Evolutionary conservation across 768 basidiomycete species (phyloP).

Genomic region (Sporobolomyces roseus): DNA sequence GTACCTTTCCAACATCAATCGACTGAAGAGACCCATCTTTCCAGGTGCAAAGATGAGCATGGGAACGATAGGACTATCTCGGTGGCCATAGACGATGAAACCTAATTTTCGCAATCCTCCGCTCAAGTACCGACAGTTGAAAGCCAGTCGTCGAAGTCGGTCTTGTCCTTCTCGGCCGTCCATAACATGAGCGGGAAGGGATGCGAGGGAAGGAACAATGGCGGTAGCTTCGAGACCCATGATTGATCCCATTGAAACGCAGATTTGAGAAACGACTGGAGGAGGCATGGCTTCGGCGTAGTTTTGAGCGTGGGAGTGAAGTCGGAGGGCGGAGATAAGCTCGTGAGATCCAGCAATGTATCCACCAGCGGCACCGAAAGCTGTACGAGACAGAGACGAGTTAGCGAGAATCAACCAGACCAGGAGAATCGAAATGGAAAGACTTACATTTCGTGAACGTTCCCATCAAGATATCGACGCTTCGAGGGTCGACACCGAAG

Average conservation of each 20-base stretch:
- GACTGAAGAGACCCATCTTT: slow-evolving; percentile 58
- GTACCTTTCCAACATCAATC: slow-evolving; percentile 69
- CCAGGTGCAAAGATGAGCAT: slow-evolving; percentile 65
- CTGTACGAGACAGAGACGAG: slow-evolving; percentile 38
- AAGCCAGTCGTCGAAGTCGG: slow-evolving; percentile 81
- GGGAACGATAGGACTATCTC: slow-evolving; percentile 88
- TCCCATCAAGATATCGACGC: slow-evolving; percentile 93
- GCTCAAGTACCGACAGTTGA: slow-evolving; percentile 90
- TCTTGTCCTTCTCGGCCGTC: slow-evolving; percentile 79
- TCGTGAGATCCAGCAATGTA: slow-evolving; percentile 82
- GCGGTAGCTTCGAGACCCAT: slow-evolving; percentile 62
- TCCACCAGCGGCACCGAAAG: slow-evolving; percentile 88
- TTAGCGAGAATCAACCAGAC: neutral
- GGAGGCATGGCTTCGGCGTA: slow-evolving; percentile 91
- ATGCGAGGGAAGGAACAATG: slow-evolving; percentile 45
- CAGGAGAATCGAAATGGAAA: neutral
- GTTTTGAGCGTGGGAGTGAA: slow-evolving; percentile 57
- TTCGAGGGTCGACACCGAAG: slow-evolving; percentile 73
- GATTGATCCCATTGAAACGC: slow-evolving; percentile 91
- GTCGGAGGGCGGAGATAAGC: slow-evolving; percentile 73
- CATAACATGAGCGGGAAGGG: slow-evolving; percentile 64
- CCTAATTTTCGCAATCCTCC: slow-evolving; percentile 81
- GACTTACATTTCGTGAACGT: slow-evolving; percentile 69
- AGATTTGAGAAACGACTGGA: slow-evolving; percentile 81
- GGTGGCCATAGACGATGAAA: slow-evolving; percentile 92